Evolutionary conservation across 768 basidiomycete genomes (phyloP).

Genomic region (Xerocomellus chrysenteron): DNA sequence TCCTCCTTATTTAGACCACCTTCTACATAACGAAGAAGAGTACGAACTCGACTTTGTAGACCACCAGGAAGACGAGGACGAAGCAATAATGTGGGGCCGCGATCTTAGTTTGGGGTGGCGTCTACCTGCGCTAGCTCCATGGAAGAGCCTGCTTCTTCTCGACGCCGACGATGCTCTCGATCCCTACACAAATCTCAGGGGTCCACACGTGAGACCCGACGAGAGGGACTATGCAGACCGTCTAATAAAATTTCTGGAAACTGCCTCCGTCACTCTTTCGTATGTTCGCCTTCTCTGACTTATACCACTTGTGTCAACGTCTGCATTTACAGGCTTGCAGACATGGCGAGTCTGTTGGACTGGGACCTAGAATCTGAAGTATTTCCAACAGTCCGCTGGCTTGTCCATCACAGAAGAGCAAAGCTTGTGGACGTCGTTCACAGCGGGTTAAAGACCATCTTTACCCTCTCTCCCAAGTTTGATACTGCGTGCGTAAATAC

Average conservation of each 20-base stretch:
- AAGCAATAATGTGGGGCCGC: slow-evolving; percentile 58
- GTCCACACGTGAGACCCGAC: slow-evolving; percentile 58
- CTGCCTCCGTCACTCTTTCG: slow-evolving; percentile 73
- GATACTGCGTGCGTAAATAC: slow-evolving; percentile 52
- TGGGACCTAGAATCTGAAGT: slow-evolving; percentile 83
- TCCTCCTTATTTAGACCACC: slow-evolving; percentile 72
- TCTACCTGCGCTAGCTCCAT: slow-evolving; percentile 74
- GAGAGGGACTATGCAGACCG: slow-evolving; percentile 70
- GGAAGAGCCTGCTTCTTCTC: slow-evolving; percentile 86
- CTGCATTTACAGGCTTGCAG: slow-evolving; percentile 53
- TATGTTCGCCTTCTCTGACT: slow-evolving; percentile 37
- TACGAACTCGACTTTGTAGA: slow-evolving; percentile 51
- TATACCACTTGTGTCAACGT: not conserved
- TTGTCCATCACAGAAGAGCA: slow-evolving; percentile 87
- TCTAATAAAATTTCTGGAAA: slow-evolving; percentile 72
- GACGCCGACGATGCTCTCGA: slow-evolving; percentile 59
- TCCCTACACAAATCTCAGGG: slow-evolving; percentile 57
- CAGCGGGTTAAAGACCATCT: slow-evolving; percentile 74
- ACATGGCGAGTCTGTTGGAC: slow-evolving; percentile 77
- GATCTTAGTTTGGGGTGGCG: slow-evolving; percentile 72
- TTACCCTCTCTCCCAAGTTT: slow-evolving; percentile 68
- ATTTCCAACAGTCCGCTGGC: slow-evolving; percentile 87
- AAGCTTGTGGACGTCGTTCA: slow-evolving; percentile 88
- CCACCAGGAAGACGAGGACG: slow-evolving; percentile 52
- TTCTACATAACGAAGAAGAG: slow-evolving; percentile 67